Conservation (phyloP, 73 alveolate species). For the Blepharisma japonicum region DNA sequence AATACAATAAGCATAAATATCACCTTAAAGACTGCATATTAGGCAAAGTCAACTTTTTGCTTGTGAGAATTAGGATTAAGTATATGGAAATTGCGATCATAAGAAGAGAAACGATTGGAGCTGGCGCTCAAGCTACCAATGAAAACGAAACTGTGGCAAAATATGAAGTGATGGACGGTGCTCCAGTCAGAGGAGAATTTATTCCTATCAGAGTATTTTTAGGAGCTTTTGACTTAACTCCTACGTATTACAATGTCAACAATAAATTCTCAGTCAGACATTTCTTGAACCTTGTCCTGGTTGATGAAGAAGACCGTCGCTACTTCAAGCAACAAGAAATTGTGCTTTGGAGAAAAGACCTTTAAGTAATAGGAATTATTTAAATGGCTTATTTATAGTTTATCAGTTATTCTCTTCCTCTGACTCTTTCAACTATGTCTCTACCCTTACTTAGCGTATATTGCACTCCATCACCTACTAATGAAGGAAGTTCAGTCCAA, state of each 20-base stretch:
- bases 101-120: slow-evolving; percentile 81
- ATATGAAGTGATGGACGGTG: slow-evolving; percentile 99
- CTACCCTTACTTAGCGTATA: too few relatives aligned
- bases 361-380: background rate
- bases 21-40: slow-evolving; percentile 91
- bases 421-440: too few relatives aligned
- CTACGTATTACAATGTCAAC: slow-evolving; percentile 89
- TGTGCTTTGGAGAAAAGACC: slow-evolving; percentile 52
- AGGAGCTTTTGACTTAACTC: slow-evolving; percentile 97
- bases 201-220: slow-evolving; percentile 93
- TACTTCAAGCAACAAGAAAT: slow-evolving; percentile 85
- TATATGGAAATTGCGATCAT: slow-evolving; percentile 97
- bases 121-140: slow-evolving; percentile 65
- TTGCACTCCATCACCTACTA: too few relatives aligned
- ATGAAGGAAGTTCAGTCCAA: too few relatives aligned
- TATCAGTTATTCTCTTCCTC: too few relatives aligned
- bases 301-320: slow-evolving; percentile 97
- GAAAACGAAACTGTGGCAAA: slow-evolving; percentile 89
- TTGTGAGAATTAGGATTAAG: slow-evolving; percentile 97
- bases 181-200: slow-evolving; percentile 91
- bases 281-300: slow-evolving; percentile 93
- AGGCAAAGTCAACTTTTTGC: slow-evolving; percentile 94
- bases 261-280: slow-evolving; percentile 85
- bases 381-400: background rate
- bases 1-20: slow-evolving; percentile 88